A percentile compares a stretch with the other conserved stretches of the same genome.
Conservation (phyloP, 106 monocot genomes). For the Alisma plantagoaquatica region DNA sequence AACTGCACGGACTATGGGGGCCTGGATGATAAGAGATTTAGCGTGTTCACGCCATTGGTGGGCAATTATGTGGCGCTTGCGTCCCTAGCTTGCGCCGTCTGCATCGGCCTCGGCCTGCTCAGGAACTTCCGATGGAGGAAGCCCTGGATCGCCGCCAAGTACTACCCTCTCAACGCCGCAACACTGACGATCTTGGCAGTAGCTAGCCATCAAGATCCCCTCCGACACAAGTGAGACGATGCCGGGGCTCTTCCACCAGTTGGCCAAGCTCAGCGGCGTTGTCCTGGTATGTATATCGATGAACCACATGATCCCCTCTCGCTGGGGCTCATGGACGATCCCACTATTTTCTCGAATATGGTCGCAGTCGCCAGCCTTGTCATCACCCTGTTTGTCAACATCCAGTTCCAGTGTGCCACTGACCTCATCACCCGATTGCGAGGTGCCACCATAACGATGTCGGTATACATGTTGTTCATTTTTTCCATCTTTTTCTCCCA, state of each 20-base stretch:
- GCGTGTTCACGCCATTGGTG: conserved; percentile 2
- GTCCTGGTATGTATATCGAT: conserved; percentile 2
- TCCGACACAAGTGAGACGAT: neutral
- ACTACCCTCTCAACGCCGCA: conserved; percentile 12
- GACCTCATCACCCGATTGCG: conserved; percentile 3
- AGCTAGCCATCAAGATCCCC: conserved; percentile 5
- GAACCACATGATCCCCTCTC: conserved; percentile 5
- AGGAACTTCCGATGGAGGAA: conserved; percentile 3
- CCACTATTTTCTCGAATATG: conserved; percentile 5
- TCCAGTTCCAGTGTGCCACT: conserved; percentile 6
- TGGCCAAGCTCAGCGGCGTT: conserved; percentile 10
- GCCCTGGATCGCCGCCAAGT: conserved; percentile 5
- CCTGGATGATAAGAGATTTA: neutral
- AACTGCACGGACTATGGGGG: neutral
- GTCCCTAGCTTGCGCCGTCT: conserved; percentile 2
- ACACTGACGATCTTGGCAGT: conserved; percentile 3
- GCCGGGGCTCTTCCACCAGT: conserved; percentile 1
- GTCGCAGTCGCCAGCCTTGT: conserved; percentile 9
- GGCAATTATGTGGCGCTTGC: conserved; percentile 5
- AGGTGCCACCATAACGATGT: too few species aligned
- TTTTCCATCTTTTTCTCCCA: too few species aligned
- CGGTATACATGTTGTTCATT: too few species aligned
- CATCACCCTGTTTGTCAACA: neutral
- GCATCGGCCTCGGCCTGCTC: neutral
- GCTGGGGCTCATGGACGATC: conserved; percentile 4